phyloP scores from a whole-genome alignment of 2,329 filamentous ascomycete genomes.

The Emergomyces orientalis region DNA sequence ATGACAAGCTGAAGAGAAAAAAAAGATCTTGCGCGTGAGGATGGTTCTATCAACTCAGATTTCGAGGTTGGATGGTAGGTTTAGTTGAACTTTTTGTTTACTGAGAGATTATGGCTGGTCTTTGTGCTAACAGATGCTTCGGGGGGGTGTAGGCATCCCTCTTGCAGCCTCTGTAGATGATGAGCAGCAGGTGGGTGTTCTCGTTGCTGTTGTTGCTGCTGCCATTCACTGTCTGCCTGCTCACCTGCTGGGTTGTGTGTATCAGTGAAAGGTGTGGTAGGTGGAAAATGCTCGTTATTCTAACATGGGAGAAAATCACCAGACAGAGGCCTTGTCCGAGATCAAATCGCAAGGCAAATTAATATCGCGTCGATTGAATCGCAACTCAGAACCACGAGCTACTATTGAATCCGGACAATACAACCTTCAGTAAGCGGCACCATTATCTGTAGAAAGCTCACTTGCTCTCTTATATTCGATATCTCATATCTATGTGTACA shows the following conservation, averaged over 20 bases:
- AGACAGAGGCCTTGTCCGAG: conserved; percentile 56
- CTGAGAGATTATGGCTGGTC: not conserved
- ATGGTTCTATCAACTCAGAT: conserved; percentile 95
- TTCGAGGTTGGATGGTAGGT: conserved; percentile 75
- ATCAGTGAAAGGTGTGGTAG: not conserved
- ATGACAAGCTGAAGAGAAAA: conserved; percentile 1
- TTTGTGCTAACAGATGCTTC: not conserved
- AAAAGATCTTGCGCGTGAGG: conserved; percentile 12
- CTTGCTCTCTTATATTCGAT: conserved; percentile 1
- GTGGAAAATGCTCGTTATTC: not conserved
- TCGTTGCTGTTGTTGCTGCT: not conserved
- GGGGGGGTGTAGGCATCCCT: conserved; percentile 61
- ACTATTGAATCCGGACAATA: conserved; percentile 79
- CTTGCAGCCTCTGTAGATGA: conserved; percentile 93
- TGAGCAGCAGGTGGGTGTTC: conserved; percentile 58
- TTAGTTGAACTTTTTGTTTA: conserved; percentile 13
- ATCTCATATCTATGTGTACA: conserved; percentile 29
- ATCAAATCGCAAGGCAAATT: conserved; percentile 87
- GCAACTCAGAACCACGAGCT: conserved; percentile 82
- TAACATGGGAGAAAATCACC: not conserved
- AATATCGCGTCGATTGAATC: conserved; percentile 76
- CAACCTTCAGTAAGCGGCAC: conserved; percentile 64
- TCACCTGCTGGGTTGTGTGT: not conserved
- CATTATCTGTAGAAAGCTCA: not conserved
- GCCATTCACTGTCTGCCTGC: conserved; percentile 1